Base-by-base conservation (phyloP, 345 rosid genomes). In the Salix suchowensis region DNA sequence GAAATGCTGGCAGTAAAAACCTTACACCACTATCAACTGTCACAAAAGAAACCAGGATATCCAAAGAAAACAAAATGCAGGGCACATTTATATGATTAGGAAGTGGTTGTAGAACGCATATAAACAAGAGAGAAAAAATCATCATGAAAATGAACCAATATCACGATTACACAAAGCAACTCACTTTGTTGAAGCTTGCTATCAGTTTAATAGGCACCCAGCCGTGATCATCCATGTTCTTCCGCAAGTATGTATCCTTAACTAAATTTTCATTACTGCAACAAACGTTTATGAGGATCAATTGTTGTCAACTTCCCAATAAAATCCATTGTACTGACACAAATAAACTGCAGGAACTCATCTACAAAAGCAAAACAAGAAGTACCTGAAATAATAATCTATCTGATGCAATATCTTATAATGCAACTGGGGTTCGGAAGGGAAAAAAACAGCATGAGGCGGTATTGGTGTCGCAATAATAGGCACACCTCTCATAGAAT, bases 151-250 rank as follows among this genome's bases (percentile, higher is more conserved):
- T 44, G 70, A 37, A 70, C 34, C 66, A 76, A 60, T 65, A 40
- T 24, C 39, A 81, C 34, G 76, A 78, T 68, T 24, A 70, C 46
- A 36, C 60, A 19, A 28, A 34, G 78, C 60, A 75, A 79, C 96
- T 84, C 77, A 94, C 98, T 88, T 84, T 90, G 10, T 88, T 91
- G 88, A 95, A 95, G 80, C 89, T 85, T 67, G 98, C 97, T 72
- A 95, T 84, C 71, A 89, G 79, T 75, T 75, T 75, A 70, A 95
- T 77, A 15, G 90, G 85, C 80, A 86, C 94, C 95, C 92, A 95
- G 70, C 98, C 98, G 74, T 91, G 90, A 10, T 87, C 92, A 89
- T 95, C 96, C 98, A 95, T 95, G 78, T 81, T 85, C 79, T 74
- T 84, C 76, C 97, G 90, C 90, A 95, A 87, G 88, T 74, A 95